These are phyloP conservation scores for Cladorrhinum sp. DNA, from an alignment of 2,329 filamentous ascomycete species.

Conservation along the genomic window DNA sequence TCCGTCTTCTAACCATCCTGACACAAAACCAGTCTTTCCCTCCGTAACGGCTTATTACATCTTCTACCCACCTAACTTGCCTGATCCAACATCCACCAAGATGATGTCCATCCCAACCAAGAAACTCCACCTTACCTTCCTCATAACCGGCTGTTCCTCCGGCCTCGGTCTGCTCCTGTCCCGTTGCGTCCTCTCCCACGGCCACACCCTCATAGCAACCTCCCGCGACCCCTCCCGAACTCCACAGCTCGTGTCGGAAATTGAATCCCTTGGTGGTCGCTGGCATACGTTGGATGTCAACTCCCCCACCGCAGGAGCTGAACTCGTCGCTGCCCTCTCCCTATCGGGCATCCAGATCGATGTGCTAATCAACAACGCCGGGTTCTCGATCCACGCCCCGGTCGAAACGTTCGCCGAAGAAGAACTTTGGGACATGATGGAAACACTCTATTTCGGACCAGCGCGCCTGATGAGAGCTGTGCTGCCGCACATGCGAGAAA, in stretches of 20 bases:
- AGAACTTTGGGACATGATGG: constrained; percentile 14
- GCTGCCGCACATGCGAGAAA: constrained; percentile 20
- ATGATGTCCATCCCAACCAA: not conserved
- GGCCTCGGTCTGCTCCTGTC: constrained; percentile 9
- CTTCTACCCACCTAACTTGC: no score
- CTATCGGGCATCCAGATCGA: constrained; percentile 8
- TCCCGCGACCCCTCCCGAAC: constrained; percentile 6
- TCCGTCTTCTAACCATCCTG: no score
- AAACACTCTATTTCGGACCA: constrained; percentile 18
- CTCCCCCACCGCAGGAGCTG: not conserved
- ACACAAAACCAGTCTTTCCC: no score
- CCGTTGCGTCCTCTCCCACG: constrained; percentile 5
- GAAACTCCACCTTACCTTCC: constrained; percentile 8
- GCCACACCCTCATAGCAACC: constrained; percentile 14
- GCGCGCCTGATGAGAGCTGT: constrained; percentile 15
- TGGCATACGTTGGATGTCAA: constrained; percentile 12
- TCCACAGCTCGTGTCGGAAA: not conserved
- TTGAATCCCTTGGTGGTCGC: not conserved
- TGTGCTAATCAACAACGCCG: constrained; percentile 22
- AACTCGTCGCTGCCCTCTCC: not conserved
- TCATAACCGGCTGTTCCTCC: constrained; percentile 13
- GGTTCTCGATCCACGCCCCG: constrained; percentile 4
- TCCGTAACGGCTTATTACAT: no score
- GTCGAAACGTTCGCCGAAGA: not conserved
- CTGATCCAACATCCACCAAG: not conserved